phyloP scores from a whole-genome alignment of 257 asterid species.

The Solanum tacnaense region DNA sequence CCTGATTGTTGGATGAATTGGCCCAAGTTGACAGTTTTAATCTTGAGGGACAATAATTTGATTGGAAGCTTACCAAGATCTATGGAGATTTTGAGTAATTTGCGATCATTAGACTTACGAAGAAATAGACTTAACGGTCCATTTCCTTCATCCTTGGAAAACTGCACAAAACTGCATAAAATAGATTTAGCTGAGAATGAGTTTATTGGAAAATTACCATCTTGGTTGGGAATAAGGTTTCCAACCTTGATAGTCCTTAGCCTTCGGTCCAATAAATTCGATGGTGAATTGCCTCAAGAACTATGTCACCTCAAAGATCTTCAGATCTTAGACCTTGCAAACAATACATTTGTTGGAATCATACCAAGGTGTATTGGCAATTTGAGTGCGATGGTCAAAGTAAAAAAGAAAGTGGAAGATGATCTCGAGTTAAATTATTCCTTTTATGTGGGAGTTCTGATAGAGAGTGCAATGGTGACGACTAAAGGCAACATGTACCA shows the following conservation, averaged over 20 bases:
- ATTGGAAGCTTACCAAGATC: constrained; percentile 16
- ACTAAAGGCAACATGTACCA: constrained; percentile 3
- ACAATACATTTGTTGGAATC: too few species aligned
- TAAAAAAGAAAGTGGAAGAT: background rate
- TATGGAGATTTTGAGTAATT: background rate
- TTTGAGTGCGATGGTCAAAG: constrained; percentile 19
- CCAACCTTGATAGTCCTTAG: background rate
- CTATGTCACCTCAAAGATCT: constrained; percentile 9
- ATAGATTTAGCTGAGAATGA: constrained; percentile 10
- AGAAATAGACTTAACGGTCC: constrained; percentile 4
- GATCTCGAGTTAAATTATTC: background rate
- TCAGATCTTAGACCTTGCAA: background rate
- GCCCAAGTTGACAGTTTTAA: background rate
- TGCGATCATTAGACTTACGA: constrained; percentile 2
- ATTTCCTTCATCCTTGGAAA: constrained; percentile 6
- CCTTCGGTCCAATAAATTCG: constrained; percentile 10
- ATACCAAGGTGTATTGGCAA: constrained; percentile 17
- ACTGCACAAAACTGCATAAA: background rate
- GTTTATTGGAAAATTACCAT: constrained; percentile 14
- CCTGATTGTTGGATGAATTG: constrained; percentile 23
- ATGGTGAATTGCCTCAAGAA: constrained; percentile 5
- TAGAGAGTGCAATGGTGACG: constrained; percentile 1
- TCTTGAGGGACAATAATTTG: constrained; percentile 10
- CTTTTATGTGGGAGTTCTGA: background rate
- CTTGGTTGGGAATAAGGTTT: constrained; percentile 13